Base-by-base conservation (phyloP, 2,329 filamentous ascomycete genomes). In the Verticillium klebahnii region DNA sequence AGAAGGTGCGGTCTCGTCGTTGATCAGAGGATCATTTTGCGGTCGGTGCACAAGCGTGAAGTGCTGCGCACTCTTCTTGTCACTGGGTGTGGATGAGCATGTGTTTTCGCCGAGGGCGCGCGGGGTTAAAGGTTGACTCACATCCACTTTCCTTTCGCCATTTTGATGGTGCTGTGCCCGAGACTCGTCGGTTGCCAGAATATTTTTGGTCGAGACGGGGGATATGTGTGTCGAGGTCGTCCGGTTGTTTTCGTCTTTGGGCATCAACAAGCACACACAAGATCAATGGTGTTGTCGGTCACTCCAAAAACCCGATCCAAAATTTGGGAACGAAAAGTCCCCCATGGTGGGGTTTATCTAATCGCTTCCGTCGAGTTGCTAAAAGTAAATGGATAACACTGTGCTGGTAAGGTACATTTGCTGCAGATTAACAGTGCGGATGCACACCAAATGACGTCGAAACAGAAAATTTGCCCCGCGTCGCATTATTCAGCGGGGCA, bases 21-120 rank as follows among this genome's bases (percentile, higher is more conserved):
- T 90, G 74, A 99, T 97, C 70, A 94, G 87, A 56, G 96, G 95
- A 76, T 99, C 95, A 86, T 97, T 92, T 78, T 99, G 96, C 37
- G 94, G 92, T 72, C 95, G 92, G 79, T 97, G 92, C 70, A 98
- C 92, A 74, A 99, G 90, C 69, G 90, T 90, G 78, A 96, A 98
- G 78, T 93, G 95, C 74, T 91, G 90, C 69, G 95, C 93, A 64
- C 85, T 90, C 78, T 97, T 96, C 81, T 97, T 97, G 82, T 97
- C 77, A 69, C 82, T 86, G 64, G 56, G 63, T 63, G 14, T 50
- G 15, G 15, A 56, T 56, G 54, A 56, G 54, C 29, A 56, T 32
- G 7, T 23, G 45, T 50, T n/a, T 8, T 50, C 45, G 45, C 7
- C 45, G 45, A 25, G n/a, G n/a, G 19, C 19, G 45, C 45, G 45